phyloP scores from a whole-genome alignment of 2,329 filamentous ascomycete species.

The Zymoseptoria crescenta region DNA sequence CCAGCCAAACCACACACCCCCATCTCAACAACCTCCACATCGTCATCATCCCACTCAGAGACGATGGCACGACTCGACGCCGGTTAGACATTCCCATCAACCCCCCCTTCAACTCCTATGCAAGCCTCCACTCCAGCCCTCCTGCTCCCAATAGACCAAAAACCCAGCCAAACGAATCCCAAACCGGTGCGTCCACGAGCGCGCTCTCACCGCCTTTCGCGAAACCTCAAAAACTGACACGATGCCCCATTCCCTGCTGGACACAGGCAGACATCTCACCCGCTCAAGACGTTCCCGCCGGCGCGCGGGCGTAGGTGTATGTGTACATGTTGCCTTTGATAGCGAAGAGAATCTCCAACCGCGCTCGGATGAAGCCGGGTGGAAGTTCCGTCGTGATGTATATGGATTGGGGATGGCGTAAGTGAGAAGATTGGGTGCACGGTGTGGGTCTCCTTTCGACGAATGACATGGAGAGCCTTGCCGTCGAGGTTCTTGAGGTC shows the following conservation, averaged over 20 bases:
- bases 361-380: conserved; percentile 7
- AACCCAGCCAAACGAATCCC: conserved; percentile 38
- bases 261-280: conserved; percentile 42
- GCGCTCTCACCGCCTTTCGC: conserved; percentile 38
- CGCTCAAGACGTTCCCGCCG: conserved; percentile 22
- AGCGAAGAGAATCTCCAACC: conserved; percentile 8
- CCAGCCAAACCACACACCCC: not conserved
- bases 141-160: conserved; percentile 37
- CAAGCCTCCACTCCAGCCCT: conserved; percentile 34
- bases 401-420: too few species aligned
- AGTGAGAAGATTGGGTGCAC: too few species aligned
- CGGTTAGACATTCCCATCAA: conserved; percentile 42
- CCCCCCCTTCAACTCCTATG: conserved; percentile 23
- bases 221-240: conserved; percentile 45
- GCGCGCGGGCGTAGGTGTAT: conserved; percentile 23
- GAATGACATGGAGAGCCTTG: too few species aligned
- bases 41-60: not conserved
- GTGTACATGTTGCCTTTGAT: conserved; percentile 20
- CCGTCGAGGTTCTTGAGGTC: too few species aligned
- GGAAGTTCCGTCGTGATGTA: too few species aligned
- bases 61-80: conserved; percentile 25
- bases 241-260: conserved; percentile 36
- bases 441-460: too few species aligned
- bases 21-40: not conserved
- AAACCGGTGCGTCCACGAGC: conserved; percentile 25